Conservation (phyloP, 768 basidiomycete genomes). For the Kwoniella botswanensis region DNA sequence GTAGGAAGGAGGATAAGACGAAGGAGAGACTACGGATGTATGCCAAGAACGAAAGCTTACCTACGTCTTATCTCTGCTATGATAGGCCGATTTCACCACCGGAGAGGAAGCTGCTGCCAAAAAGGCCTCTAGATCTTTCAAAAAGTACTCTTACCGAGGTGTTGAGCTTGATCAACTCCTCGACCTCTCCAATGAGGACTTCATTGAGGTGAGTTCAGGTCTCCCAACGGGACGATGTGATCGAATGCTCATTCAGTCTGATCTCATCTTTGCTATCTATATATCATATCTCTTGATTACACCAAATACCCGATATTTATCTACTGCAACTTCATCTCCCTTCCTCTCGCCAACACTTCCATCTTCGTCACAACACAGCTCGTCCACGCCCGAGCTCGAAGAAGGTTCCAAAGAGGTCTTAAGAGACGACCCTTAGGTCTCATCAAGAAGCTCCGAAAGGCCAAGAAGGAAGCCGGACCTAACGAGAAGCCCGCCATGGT, state of each 20-base stretch:
- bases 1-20: background rate
- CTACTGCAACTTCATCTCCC: background rate
- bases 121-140: constrained; percentile 99
- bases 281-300: constrained; percentile 45
- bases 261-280: constrained; percentile 65
- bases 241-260: constrained; percentile 1
- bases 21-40: background rate
- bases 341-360: background rate
- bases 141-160: constrained; percentile 98
- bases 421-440: constrained; percentile 98
- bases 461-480: constrained; percentile 98
- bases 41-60: background rate
- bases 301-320: too few species aligned
- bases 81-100: constrained; percentile 70
- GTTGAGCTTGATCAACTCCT: constrained; percentile 97
- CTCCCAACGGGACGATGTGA: too few species aligned
- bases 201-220: constrained; percentile 69
- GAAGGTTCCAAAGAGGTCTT: constrained; percentile 98
- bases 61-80: background rate
- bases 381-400: constrained; percentile 96
- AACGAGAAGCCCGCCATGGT: constrained; percentile 99
- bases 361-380: constrained; percentile 63
- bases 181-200: constrained; percentile 84
- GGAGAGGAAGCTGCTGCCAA: constrained; percentile 91
- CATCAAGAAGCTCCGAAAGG: constrained; percentile 99